These are phyloP conservation scores for Papilionanthe hybrid DNA, from an alignment of 116 monocot genomes.

Conservation along the genomic window DNA sequence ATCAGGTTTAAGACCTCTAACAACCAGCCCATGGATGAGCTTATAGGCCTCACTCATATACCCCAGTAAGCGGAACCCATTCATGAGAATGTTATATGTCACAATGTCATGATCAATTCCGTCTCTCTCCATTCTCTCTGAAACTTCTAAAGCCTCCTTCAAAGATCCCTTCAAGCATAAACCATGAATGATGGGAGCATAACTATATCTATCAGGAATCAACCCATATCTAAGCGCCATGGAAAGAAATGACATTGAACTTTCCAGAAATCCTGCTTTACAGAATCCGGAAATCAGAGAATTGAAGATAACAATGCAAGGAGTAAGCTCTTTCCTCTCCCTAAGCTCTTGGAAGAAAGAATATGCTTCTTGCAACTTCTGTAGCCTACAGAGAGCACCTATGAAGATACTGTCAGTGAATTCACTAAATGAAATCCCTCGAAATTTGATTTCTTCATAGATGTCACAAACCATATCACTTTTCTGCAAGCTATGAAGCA, in stretches of 20 bases:
- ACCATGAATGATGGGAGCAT: constrained; percentile 49
- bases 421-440: constrained; percentile 25
- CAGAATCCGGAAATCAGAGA: constrained; percentile 42
- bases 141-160: constrained; percentile 47
- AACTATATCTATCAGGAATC: constrained; percentile 48
- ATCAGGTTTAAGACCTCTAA: constrained; percentile 48
- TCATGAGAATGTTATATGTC: constrained; percentile 56
- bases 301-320: constrained; percentile 39
- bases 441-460: constrained; percentile 34
- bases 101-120: constrained; percentile 46
- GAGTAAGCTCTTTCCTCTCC: constrained; percentile 18
- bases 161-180: constrained; percentile 41
- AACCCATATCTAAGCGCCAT: constrained; percentile 58
- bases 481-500: constrained; percentile 31
- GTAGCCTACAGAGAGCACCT: constrained; percentile 54
- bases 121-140: constrained; percentile 41
- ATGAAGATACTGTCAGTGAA: constrained; percentile 34
- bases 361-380: constrained; percentile 36
- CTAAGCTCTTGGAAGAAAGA: constrained; percentile 49
- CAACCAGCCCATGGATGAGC: constrained; percentile 32
- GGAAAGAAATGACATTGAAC: constrained; percentile 47
- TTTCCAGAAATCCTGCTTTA: constrained; percentile 25
- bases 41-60: constrained; percentile 26
- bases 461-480: constrained; percentile 31
- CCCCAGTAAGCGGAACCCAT: constrained; percentile 52